These are phyloP conservation scores for Fusarium sp. DNA, from an alignment of 2,329 filamentous ascomycete genomes.

Conservation along the genomic window DNA sequence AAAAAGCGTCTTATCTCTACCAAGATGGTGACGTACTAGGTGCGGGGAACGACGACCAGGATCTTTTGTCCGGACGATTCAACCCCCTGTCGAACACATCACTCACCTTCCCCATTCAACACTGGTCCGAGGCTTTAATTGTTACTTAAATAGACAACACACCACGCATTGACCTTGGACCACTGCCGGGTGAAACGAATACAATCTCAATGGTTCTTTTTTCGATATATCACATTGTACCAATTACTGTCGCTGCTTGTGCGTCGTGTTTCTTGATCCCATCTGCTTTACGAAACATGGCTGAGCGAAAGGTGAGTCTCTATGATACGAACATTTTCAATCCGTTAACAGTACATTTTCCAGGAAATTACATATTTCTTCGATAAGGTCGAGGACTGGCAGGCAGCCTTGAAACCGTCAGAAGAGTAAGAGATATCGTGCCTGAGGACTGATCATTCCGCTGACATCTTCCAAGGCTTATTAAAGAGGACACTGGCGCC, in stretches of 20 bases:
- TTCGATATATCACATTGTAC: constrained; percentile 17
- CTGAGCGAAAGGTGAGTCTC: constrained; percentile 9
- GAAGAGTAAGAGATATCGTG: not conserved
- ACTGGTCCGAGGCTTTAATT: constrained; percentile 5
- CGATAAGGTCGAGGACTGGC: constrained; percentile 12
- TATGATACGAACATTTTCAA: fast-evolving
- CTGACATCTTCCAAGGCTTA: not conserved
- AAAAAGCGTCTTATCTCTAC: not conserved
- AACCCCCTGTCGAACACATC: constrained; percentile 14
- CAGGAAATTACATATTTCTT: constrained; percentile 7
- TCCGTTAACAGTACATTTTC: fast-evolving
- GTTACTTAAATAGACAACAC: constrained; percentile 16
- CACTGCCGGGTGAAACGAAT: not conserved
- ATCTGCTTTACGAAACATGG: constrained; percentile 1
- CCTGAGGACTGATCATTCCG: fast-evolving
- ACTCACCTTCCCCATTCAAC: constrained; percentile 23
- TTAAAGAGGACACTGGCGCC: constrained; percentile 11
- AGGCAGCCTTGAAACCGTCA: not conserved
- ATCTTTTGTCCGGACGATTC: constrained; percentile 16
- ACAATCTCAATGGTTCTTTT: constrained; percentile 2
- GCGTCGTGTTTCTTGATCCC: not conserved
- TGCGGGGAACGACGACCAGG: not conserved
- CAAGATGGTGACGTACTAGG: constrained; percentile 9
- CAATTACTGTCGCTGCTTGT: constrained; percentile 6
- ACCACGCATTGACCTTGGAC: not conserved